Percentiles rank a stretch among this genome's conserved stretches.
These are phyloP conservation scores for Alternaria angustiovoidea DNA, from an alignment of 2,329 filamentous ascomycete species.

Conservation along the genomic window DNA sequence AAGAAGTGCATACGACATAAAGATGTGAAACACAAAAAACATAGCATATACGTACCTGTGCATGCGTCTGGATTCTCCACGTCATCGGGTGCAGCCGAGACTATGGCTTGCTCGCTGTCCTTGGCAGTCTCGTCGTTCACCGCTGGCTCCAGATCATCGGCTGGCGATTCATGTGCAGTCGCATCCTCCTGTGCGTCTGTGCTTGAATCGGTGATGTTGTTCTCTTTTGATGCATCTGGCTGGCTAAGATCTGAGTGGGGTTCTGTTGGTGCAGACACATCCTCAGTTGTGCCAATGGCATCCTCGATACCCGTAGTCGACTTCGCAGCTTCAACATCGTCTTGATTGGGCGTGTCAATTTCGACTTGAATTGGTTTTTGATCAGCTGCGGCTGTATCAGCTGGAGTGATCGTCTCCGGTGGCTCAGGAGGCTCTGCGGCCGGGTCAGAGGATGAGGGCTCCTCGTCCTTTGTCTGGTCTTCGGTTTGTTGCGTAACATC, in stretches of 20 bases:
- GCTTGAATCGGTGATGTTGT: not conserved
- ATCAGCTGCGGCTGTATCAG: not conserved
- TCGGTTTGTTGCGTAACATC: not conserved
- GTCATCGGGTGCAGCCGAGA: slow-evolving; percentile 13
- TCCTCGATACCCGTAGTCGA: not conserved
- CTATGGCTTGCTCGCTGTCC: slow-evolving; percentile 6
- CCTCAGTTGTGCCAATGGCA: not conserved
- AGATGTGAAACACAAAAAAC: slow-evolving; percentile 11
- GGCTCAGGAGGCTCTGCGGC: not conserved
- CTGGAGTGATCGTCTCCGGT: not conserved
- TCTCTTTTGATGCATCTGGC: not conserved
- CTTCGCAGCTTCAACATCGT: not conserved
- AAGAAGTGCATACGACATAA: slow-evolving; percentile 10
- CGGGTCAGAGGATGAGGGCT: not conserved
- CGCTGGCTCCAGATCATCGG: slow-evolving; percentile 2
- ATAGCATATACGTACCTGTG: slow-evolving; percentile 30
- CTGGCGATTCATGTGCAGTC: slow-evolving; percentile 2
- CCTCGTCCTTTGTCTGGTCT: not conserved
- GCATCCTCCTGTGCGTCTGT: slow-evolving; percentile 9
- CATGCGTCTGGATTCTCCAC: slow-evolving; percentile 8
- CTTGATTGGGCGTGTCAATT: not conserved
- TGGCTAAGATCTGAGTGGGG: not conserved
- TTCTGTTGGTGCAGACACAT: not conserved
- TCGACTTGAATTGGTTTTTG: not conserved
- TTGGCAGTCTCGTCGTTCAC: slow-evolving; percentile 5